phyloP scores from a whole-genome alignment of 1,139 yeast species.

The Yamadazyma atlantica region DNA sequence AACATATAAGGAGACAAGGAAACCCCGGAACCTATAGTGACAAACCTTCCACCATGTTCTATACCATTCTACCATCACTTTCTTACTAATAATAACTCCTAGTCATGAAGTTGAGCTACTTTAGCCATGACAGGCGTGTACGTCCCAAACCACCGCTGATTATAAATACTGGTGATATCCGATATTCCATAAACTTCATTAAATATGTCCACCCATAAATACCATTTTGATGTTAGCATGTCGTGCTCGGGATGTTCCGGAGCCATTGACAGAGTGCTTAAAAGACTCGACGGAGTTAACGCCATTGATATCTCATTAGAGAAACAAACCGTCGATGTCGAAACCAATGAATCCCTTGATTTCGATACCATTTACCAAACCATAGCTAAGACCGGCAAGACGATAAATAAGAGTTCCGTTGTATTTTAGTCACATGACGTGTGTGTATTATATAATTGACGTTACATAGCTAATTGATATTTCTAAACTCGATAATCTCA shows the following conservation, averaged over 20 bases:
- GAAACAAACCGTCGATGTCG: conserved; percentile 78
- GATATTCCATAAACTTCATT: not conserved
- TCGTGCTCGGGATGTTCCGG: conserved; percentile 84
- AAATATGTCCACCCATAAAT: conserved; percentile 31
- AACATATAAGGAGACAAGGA: no score
- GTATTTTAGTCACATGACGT: no score
- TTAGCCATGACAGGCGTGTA: not conserved
- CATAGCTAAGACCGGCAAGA: conserved; percentile 89
- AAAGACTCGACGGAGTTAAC: conserved; percentile 72
- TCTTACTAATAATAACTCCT: not conserved
- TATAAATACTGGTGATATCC: not conserved
- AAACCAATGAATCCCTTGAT: conserved; percentile 49
- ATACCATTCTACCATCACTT: no score
- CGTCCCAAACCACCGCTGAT: not conserved
- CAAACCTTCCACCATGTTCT: no score
- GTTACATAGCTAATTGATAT: conserved; percentile 6
- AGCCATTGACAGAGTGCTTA: conserved; percentile 80
- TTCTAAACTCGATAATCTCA: conserved; percentile 49
- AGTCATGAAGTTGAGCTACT: not conserved
- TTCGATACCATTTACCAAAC: conserved; percentile 78
- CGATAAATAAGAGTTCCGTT: conserved; percentile 64
- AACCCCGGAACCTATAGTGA: no score
- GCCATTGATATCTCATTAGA: conserved; percentile 73
- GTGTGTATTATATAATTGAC: no score
- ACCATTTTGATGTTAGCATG: conserved; percentile 79